phyloP scores from a whole-genome alignment of 257 asterid species.

The Linderniella brevidens region DNA sequence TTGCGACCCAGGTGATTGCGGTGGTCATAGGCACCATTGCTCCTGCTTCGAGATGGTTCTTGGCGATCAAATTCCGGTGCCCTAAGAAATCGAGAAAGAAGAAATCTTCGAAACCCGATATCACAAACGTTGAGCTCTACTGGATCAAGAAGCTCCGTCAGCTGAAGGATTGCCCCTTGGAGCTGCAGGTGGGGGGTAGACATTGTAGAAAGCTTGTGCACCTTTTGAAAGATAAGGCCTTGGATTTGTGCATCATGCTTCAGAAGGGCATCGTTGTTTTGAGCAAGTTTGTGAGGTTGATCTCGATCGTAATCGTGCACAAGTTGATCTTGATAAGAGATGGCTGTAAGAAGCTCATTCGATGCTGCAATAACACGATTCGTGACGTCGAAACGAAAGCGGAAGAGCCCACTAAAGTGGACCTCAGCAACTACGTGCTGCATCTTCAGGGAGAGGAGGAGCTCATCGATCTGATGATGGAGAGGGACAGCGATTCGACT shows the following conservation, averaged over 20 bases:
- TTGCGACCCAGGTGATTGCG: conserved; percentile 36
- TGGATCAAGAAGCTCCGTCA: conserved; percentile 33
- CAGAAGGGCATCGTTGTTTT: conserved; percentile 38
- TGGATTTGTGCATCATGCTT: conserved; percentile 28
- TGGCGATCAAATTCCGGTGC: conserved; percentile 36
- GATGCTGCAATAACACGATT: conserved; percentile 10
- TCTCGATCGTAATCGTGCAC: conserved; percentile 27
- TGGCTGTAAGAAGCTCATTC: conserved; percentile 19
- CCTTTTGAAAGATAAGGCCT: conserved; percentile 15
- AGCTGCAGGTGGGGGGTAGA: conserved; percentile 22
- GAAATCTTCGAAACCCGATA: conserved; percentile 9
- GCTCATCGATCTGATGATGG: conserved; percentile 43
- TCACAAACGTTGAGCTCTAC: conserved; percentile 30
- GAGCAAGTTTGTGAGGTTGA: conserved; percentile 41
- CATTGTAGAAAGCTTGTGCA: conserved; percentile 31
- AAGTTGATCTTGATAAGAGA: conserved; percentile 12
- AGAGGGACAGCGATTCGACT: conserved; percentile 27
- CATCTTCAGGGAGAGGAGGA: conserved; percentile 73
- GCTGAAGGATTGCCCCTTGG: conserved; percentile 41
- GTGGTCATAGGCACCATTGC: conserved; percentile 46
- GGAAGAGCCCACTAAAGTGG: conserved; percentile 24
- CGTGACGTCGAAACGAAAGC: conserved; percentile 16
- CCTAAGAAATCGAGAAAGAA: conserved; percentile 19
- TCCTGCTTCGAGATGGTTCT: conserved; percentile 66
- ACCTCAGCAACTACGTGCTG: conserved; percentile 40